Percentiles rank a stretch among this genome's conserved stretches.
These are phyloP conservation scores for Musa beccarii DNA, from an alignment of 176 grass and related monocot species.

Conservation along the genomic window DNA sequence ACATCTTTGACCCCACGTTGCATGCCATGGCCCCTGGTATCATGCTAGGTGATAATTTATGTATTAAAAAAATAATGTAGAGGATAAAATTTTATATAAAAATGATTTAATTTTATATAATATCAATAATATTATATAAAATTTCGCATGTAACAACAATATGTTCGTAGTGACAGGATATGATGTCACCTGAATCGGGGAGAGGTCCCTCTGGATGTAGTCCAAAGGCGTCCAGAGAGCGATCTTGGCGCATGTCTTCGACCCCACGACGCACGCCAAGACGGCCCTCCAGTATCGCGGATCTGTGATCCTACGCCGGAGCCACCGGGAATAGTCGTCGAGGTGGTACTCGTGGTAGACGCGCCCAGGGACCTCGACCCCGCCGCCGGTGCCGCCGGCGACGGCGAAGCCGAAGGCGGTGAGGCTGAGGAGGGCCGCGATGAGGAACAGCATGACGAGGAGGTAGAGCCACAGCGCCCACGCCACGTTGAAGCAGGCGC, in stretches of 20 bases:
- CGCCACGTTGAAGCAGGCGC: constrained; percentile 54
- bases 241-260: constrained; percentile 31
- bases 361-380: constrained; percentile 31
- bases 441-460: constrained; percentile 44
- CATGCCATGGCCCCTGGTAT: too few species aligned
- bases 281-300: constrained; percentile 24
- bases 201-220: constrained; percentile 38
- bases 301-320: constrained; percentile 29
- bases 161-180: too few species aligned
- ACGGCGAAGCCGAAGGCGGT: constrained; percentile 50
- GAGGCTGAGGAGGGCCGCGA: constrained; percentile 37
- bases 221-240: constrained; percentile 30
- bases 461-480: constrained; percentile 78
- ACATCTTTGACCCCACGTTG: too few species aligned
- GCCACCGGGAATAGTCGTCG: constrained; percentile 57
- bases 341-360: constrained; percentile 61
- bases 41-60: too few species aligned
- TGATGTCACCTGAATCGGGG: constrained; percentile 30
- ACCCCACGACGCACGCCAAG: constrained; percentile 31
- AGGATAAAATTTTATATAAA: too few species aligned
- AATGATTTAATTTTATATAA: too few species aligned
- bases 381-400: constrained; percentile 43
- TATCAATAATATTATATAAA: too few species aligned
- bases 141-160: too few species aligned
- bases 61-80: too few species aligned